phyloP scores from a whole-genome alignment of 768 basidiomycete genomes.

The Lactifluus rugatus region DNA sequence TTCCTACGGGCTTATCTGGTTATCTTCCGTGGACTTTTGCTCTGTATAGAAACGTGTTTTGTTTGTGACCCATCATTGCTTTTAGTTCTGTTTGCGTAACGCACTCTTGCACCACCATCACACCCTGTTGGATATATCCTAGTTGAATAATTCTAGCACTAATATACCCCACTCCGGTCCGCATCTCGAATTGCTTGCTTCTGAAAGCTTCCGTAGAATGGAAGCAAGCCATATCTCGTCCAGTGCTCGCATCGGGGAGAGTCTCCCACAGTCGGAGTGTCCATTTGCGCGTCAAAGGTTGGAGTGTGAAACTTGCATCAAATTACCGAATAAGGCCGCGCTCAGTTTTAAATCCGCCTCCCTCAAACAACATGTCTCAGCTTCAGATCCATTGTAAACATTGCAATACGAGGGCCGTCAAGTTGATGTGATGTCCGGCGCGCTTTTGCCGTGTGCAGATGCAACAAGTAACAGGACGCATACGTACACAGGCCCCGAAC shows the following conservation, averaged over 20 bases:
- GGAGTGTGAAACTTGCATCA: background rate
- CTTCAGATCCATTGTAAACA: background rate
- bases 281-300: constrained; percentile 4
- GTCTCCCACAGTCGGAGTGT: background rate
- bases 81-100: constrained; percentile 12
- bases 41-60: constrained; percentile 15
- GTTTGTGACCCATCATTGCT: constrained; percentile 7
- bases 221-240: constrained; percentile 7
- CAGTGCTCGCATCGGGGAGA: background rate
- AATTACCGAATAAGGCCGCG: background rate
- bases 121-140: constrained; percentile 17
- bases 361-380: background rate
- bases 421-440: background rate
- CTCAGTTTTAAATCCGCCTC: background rate
- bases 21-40: constrained; percentile 14
- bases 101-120: constrained; percentile 15
- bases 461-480: background rate
- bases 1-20: background rate
- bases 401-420: background rate
- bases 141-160: constrained; percentile 19
- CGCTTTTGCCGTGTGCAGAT: background rate
- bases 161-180: constrained; percentile 18
- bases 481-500: background rate
- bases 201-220: constrained; percentile 8
- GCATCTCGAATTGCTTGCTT: constrained; percentile 8